These are phyloP conservation scores for Trichoderma asperelloides DNA, from an alignment of 495 filamentous ascomycete genomes.

Conservation along the genomic window DNA sequence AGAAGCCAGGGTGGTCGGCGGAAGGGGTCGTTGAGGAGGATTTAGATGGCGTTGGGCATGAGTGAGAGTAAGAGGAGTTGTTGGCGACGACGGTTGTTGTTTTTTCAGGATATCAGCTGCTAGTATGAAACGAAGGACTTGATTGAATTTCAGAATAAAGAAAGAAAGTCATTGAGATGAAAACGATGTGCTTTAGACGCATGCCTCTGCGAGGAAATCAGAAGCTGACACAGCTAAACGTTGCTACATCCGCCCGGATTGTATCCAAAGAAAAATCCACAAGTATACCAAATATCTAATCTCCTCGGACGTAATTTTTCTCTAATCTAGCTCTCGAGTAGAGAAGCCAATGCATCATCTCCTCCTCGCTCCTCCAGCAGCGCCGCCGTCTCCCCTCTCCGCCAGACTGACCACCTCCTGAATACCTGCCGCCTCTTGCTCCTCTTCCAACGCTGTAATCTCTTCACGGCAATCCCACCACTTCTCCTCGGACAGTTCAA, in stretches of 20 bases:
- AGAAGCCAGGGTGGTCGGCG: constrained; percentile 6
- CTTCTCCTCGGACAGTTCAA: constrained; percentile 82
- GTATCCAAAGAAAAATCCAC: too few relatives aligned
- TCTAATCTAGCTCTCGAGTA: too few relatives aligned
- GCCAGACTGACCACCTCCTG: constrained; percentile 85
- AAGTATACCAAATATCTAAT: too few relatives aligned
- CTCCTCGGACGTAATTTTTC: too few relatives aligned
- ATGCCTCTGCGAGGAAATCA: too few relatives aligned
- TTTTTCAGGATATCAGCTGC: background rate
- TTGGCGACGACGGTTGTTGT: background rate
- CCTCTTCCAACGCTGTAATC: constrained; percentile 84
- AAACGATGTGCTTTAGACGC: too few relatives aligned
- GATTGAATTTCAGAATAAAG: background rate
- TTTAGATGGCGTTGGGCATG: background rate
- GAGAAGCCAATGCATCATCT: background rate
- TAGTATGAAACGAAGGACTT: background rate
- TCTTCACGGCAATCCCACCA: constrained; percentile 99
- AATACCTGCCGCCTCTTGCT: constrained; percentile 92
- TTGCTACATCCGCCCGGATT: too few relatives aligned
- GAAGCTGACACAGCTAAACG: too few relatives aligned
- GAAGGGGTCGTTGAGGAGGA: constrained; percentile 9
- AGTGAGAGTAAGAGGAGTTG: background rate
- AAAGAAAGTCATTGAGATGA: background rate
- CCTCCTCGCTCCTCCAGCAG: constrained; percentile 3
- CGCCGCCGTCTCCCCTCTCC: constrained; percentile 49